A percentile compares a stretch with the other conserved stretches of the same genome.
phyloP scores from a whole-genome alignment of 768 basidiomycete genomes.

The Leccinellum albellum region DNA sequence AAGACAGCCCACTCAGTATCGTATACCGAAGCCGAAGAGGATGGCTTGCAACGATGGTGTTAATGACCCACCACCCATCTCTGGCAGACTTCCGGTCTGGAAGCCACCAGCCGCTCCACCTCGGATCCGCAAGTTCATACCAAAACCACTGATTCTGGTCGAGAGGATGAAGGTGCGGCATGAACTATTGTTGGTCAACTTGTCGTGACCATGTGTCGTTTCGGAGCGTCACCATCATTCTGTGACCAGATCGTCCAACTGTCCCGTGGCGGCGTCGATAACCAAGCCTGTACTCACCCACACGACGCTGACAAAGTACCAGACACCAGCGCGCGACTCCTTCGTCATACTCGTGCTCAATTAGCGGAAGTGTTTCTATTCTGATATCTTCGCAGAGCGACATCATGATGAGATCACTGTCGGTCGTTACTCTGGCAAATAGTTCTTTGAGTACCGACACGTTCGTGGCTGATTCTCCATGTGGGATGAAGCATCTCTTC shows the following conservation, averaged over 20 bases:
- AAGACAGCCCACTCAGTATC: neutral
- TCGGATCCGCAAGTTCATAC: conserved; percentile 18
- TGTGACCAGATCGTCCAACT: neutral
- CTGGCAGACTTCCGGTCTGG: neutral
- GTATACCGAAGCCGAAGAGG: conserved; percentile 1
- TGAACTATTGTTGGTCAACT: neutral
- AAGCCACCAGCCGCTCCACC: neutral
- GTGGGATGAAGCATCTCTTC: conserved; percentile 4
- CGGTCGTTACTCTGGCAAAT: conserved; percentile 5
- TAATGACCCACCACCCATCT: neutral
- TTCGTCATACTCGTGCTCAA: neutral
- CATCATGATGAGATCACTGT: no score
- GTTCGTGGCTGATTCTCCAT: conserved; percentile 23
- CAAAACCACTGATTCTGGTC: conserved; percentile 23
- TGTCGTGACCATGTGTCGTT: neutral
- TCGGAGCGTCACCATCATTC: neutral
- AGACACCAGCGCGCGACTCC: neutral
- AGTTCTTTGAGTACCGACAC: conserved; percentile 18
- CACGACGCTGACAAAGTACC: conserved; percentile 6
- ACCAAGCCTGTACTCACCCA: neutral
- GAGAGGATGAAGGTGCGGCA: conserved; percentile 23
- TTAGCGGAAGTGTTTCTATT: conserved; percentile 7
- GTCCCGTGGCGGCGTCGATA: neutral
- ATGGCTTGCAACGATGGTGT: neutral
- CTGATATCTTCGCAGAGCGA: conserved; percentile 1